Evolutionary conservation across 2,329 filamentous ascomycete genomes (phyloP), one percentile per base, ranked within the genome.

Genomic region (Nothophoma quercina): DNA sequence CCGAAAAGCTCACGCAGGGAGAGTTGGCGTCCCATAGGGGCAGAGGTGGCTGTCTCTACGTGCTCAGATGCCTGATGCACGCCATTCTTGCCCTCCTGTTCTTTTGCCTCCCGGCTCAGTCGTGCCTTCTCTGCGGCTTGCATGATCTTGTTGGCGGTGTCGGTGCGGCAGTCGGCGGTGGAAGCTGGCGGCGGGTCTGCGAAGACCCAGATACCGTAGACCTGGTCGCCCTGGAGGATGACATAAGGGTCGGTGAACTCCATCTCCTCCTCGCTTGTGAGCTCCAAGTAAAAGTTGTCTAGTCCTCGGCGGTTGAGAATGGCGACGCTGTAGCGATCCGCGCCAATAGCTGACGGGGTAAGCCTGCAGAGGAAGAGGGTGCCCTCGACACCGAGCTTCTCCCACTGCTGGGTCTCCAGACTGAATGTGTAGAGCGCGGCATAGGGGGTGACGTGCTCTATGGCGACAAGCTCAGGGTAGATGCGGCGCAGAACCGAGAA

Each of bases 341-440:
- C 57, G 38, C 66, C 69, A 8, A 59, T 53, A 46, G 84, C 53
- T 4, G 62, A 65, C 6, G 69, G 67, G 2, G 62, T 61, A 13
- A 87, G 76, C 59, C 89, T 83, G 79, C 90, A 96, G 45, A 98
- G 85, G 73, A 98, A 99, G 59, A 98, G 79, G 10, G 91, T 90
- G 30, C 95, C 95, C 75, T 96, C 93, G 9, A 93, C 83, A 49
- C 88, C 89, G 36, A 84, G 85, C 79, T 96, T 96, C 70, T 95
- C 89, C 95, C 95, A 98, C 54, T 80, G 77, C 44, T 83, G 79
- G 2, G 85, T 81, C 4, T 81, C 75, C 38, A 85, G 80, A 56
- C 82, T 85, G 77, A 96, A 95, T 39, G 83, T 84, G 79, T 97
- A 98, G 61, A 97, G 83, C 28, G 95, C 90, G 21, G 90, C 89